These are phyloP conservation scores for Paecilomyces variotii DNA, from an alignment of 2,329 filamentous ascomycete genomes.

Conservation along the genomic window DNA sequence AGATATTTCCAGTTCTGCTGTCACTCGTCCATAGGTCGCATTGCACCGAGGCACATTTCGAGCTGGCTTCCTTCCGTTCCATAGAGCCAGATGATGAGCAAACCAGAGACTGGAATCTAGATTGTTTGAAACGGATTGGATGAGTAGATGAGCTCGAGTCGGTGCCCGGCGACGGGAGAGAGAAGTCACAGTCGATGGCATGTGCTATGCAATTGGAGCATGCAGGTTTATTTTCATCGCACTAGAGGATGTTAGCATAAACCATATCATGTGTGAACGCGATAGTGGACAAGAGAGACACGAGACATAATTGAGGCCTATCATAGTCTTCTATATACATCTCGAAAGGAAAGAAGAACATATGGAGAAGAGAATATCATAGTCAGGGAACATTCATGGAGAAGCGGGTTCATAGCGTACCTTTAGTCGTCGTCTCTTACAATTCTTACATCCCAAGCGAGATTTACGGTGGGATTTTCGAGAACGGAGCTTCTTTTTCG, in stretches of 20 bases:
- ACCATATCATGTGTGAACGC: neutral
- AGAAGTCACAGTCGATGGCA: neutral
- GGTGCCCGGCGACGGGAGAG: neutral
- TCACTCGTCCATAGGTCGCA: constrained; percentile 9
- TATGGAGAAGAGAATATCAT: neutral
- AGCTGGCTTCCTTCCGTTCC: constrained; percentile 16
- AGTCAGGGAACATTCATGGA: neutral
- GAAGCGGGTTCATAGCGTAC: constrained; percentile 12
- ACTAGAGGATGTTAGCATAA: neutral
- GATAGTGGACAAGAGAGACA: neutral
- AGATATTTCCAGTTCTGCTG: constrained; percentile 9
- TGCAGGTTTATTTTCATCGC: neutral
- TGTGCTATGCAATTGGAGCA: neutral
- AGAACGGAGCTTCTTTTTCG: constrained; percentile 4
- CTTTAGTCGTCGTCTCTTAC: constrained; percentile 28
- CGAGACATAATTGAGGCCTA: neutral
- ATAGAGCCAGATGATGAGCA: neutral
- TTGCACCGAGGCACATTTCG: constrained; percentile 17
- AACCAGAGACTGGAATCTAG: neutral
- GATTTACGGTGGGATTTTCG: constrained; percentile 28
- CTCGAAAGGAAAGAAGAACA: neutral
- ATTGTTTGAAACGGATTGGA: neutral
- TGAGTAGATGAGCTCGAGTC: neutral
- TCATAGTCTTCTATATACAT: neutral
- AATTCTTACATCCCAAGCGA: constrained; percentile 23